Conservation (phyloP, 257 asterid species). For the Solanum sejunctum region DNA sequence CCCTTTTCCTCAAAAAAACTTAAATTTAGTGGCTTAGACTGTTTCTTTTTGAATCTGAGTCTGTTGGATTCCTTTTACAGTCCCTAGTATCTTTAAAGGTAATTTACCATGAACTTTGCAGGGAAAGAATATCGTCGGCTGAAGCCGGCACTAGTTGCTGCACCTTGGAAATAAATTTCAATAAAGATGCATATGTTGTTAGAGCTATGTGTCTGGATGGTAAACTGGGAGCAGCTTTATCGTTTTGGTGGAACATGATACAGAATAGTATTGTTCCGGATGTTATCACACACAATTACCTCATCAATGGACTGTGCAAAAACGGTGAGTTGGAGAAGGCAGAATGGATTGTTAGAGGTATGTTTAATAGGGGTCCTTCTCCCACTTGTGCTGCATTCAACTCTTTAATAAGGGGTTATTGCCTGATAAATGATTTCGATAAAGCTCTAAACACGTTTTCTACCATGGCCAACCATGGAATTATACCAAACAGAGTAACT, state of each 20-base stretch:
- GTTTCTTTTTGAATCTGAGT: neutral
- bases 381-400: slow-evolving; percentile 79
- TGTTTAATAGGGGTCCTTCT: slow-evolving; percentile 52
- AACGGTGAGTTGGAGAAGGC: slow-evolving; percentile 54
- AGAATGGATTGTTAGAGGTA: slow-evolving; percentile 49
- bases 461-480: slow-evolving; percentile 41
- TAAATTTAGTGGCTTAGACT: neutral
- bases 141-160: slow-evolving; percentile 12
- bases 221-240: slow-evolving; percentile 43
- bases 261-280: slow-evolving; percentile 43
- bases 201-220: slow-evolving; percentile 65
- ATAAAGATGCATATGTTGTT: slow-evolving; percentile 19
- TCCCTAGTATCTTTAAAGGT: neutral
- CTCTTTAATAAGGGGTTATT: slow-evolving; percentile 68
- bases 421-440: slow-evolving; percentile 38
- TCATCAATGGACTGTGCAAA: slow-evolving; percentile 65
- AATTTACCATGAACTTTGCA: neutral
- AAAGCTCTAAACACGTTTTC: slow-evolving; percentile 53
- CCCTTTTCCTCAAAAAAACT: neutral
- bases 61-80: neutral
- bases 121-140: slow-evolving; percentile 36
- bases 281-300: slow-evolving; percentile 56
- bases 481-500: slow-evolving; percentile 56
- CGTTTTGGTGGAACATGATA: slow-evolving; percentile 43
- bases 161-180: slow-evolving; percentile 8